These are phyloP conservation scores for Zostera marina DNA, from an alignment of 116 monocot species.

Conservation along the genomic window DNA sequence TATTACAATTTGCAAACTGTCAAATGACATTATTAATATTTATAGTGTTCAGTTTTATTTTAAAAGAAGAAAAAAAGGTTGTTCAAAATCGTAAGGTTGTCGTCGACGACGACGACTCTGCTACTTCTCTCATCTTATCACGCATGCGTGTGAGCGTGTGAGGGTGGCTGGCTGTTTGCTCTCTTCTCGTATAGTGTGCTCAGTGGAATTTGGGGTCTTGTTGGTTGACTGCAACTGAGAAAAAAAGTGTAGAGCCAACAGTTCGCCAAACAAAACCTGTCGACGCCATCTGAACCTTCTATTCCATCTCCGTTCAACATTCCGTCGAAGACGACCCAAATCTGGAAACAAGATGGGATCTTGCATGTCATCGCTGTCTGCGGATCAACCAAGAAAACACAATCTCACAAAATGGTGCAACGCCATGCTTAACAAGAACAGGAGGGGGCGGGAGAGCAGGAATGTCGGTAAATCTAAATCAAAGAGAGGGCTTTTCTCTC, in stretches of 20 bases:
- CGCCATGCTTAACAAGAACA: neutral
- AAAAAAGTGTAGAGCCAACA: neutral
- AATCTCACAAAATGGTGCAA: neutral
- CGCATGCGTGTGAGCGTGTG: no score
- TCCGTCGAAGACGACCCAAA: neutral
- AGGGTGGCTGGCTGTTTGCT: no score
- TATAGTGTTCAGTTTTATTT: no score
- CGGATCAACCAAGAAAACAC: neutral
- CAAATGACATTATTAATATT: no score
- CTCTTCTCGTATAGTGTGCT: neutral
- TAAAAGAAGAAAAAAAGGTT: no score
- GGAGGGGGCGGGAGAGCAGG: neutral
- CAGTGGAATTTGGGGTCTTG: neutral
- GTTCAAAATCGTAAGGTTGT: no score
- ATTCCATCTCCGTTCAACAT: neutral
- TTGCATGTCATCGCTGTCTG: slow-evolving; percentile 3
- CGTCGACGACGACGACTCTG: no score
- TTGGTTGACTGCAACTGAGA: neutral
- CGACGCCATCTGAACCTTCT: neutral
- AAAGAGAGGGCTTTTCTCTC: slow-evolving; percentile 1
- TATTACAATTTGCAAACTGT: no score
- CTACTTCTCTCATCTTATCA: no score
- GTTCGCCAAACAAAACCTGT: neutral
- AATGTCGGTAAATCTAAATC: neutral
- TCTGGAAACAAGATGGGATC: slow-evolving; percentile 4